phyloP scores from a whole-genome alignment of 2,329 filamentous ascomycete species.

The Penicillium janthinellum region DNA sequence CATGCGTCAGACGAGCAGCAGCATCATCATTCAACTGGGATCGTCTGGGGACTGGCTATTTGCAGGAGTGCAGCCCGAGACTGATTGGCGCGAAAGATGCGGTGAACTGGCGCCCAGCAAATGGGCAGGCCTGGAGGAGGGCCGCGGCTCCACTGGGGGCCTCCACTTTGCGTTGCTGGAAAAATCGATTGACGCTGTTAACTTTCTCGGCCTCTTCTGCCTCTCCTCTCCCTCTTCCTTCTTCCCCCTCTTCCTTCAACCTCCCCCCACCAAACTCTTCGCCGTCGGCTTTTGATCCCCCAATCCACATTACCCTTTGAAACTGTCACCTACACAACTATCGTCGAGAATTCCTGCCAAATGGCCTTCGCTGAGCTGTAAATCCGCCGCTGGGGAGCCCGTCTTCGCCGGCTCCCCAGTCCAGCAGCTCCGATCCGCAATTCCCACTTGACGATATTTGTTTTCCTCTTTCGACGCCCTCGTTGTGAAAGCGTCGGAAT shows the following conservation, averaged over 20 bases:
- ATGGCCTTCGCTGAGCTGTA: constrained; percentile 86
- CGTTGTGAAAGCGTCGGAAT: constrained; percentile 60
- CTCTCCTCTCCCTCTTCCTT: background rate
- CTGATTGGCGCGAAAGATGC: constrained; percentile 32
- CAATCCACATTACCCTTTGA: constrained; percentile 14
- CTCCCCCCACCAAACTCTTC: constrained; percentile 24
- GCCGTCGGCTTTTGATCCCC: constrained; percentile 2
- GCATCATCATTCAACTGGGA: background rate
- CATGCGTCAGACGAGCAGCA: background rate
- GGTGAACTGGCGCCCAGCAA: constrained; percentile 35
- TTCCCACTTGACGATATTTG: constrained; percentile 57
- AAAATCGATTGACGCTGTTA: constrained; percentile 25
- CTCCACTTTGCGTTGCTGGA: constrained; percentile 16
- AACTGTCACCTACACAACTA: constrained; percentile 52
- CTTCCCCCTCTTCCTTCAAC: constrained; percentile 5
- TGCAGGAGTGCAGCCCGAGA: constrained; percentile 4
- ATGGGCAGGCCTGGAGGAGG: constrained; percentile 22
- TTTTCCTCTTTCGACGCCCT: constrained; percentile 52
- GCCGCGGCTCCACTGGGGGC: constrained; percentile 15
- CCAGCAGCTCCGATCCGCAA: constrained; percentile 78
- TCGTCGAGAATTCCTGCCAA: constrained; percentile 71
- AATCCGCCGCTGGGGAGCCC: constrained; percentile 77
- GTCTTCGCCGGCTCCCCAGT: constrained; percentile 67
- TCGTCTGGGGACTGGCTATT: background rate
- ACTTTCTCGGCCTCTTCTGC: background rate